A percentile compares a stretch with the other conserved stretches of the same genome.
Conservation (phyloP, 306 rosid species). For the Corylus heterophylla region DNA sequence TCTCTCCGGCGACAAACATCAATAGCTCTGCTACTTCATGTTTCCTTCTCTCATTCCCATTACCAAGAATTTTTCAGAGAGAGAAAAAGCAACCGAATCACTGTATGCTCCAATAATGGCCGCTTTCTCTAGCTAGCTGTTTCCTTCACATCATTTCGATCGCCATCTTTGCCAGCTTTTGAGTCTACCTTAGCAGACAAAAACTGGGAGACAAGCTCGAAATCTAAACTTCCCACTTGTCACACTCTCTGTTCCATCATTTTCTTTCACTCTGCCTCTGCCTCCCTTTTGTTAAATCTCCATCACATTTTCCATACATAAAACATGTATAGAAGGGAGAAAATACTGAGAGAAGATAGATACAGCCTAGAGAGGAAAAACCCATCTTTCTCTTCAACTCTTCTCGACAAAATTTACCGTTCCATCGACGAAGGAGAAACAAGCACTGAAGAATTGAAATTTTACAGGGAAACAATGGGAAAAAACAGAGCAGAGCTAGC, state of each 20-base stretch:
- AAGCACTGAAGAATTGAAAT: conserved; percentile 38
- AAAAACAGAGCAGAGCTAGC: conserved; percentile 45
- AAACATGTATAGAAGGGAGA: conserved; percentile 49
- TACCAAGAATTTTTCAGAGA: conserved; percentile 18
- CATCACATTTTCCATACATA: neutral
- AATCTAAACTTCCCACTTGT: conserved; percentile 11
- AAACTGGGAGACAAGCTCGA: conserved; percentile 13
- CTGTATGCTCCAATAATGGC: conserved; percentile 11
- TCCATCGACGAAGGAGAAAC: conserved; percentile 69
- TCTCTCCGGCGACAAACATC: conserved; percentile 39
- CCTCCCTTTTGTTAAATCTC: neutral
- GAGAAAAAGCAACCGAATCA: conserved; percentile 20
- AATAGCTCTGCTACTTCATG: conserved; percentile 35
- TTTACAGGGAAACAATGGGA: conserved; percentile 36
- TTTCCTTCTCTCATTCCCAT: conserved; percentile 36
- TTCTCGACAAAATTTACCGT: conserved; percentile 78
- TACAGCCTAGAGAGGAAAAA: conserved; percentile 19
- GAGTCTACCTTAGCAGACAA: conserved; percentile 26
- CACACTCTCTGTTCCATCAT: conserved; percentile 31
- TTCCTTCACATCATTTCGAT: conserved; percentile 22
- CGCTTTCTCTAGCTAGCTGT: conserved; percentile 2
- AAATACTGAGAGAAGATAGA: conserved; percentile 28
- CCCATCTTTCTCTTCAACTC: conserved; percentile 78
- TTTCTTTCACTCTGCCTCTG: conserved; percentile 22
- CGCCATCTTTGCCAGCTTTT: conserved; percentile 46